These are phyloP conservation scores for Fusarium mundagurra DNA, from an alignment of 2,329 filamentous ascomycete genomes.

Conservation along the genomic window DNA sequence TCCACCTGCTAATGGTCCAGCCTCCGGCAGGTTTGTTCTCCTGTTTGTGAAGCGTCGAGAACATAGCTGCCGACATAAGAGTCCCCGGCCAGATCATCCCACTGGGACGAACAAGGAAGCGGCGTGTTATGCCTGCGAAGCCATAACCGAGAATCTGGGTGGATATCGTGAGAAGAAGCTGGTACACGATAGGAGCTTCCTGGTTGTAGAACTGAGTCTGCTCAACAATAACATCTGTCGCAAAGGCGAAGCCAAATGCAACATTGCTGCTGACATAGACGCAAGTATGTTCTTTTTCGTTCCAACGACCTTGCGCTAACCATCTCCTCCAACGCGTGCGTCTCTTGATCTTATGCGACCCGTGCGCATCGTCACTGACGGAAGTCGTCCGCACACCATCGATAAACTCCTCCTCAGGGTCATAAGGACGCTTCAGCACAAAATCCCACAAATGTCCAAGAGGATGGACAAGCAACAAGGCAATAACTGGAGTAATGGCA, in stretches of 20 bases:
- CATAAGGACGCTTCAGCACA: conserved; percentile 70
- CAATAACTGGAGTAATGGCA: conserved; percentile 89
- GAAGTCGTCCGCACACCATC: conserved; percentile 56
- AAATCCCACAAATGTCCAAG: conserved; percentile 84
- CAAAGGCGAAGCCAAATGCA: conserved; percentile 89
- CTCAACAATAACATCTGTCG: conserved; percentile 89
- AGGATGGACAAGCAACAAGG: conserved; percentile 84
- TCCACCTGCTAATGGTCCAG: conserved; percentile 84
- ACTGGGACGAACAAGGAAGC: conserved; percentile 84
- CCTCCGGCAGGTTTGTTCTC: conserved; percentile 84
- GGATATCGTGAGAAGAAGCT: conserved; percentile 83
- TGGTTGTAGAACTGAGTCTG: conserved; percentile 91
- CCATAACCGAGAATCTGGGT: conserved; percentile 89
- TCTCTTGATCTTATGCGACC: conserved; percentile 38
- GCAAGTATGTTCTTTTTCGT: conserved; percentile 88
- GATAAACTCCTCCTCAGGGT: conserved; percentile 59
- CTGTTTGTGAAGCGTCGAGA: conserved; percentile 84
- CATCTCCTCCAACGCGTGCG: conserved; percentile 69
- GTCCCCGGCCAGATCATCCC: conserved; percentile 95
- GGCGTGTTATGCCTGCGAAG: conserved; percentile 82
- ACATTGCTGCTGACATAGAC: conserved; percentile 92
- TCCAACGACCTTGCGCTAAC: conserved; percentile 84
- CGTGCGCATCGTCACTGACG: conserved; percentile 29
- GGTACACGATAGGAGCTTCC: conserved; percentile 78
- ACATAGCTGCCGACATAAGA: conserved; percentile 89